These are phyloP conservation scores for Paecilomyces niveus DNA, from an alignment of 2,329 filamentous ascomycete genomes.

Conservation along the genomic window DNA sequence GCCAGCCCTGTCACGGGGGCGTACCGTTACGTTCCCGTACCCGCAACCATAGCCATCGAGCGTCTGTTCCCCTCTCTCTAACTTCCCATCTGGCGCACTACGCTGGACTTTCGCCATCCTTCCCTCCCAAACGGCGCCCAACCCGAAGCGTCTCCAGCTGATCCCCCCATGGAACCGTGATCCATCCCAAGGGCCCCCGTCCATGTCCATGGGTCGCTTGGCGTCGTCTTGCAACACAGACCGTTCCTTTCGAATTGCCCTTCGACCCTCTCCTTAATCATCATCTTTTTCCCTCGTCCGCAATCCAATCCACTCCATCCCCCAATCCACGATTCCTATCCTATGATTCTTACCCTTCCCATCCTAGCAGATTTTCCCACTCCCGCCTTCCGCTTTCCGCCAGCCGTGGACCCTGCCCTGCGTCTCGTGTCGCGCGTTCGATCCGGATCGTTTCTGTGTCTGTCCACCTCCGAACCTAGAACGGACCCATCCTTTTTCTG, in stretches of 20 bases:
- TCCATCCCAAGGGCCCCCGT: constrained; percentile 22
- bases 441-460: not conserved
- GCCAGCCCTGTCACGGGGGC: not conserved
- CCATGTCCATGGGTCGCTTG: constrained; percentile 31
- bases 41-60: not conserved
- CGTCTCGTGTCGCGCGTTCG: not conserved
- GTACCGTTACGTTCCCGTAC: not conserved
- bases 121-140: constrained; percentile 6
- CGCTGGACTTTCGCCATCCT: not conserved
- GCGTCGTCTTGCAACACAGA: constrained; percentile 9
- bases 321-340: constrained; percentile 3
- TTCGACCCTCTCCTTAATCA: constrained; percentile 15
- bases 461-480: not conserved
- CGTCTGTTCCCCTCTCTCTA: not conserved
- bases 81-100: not conserved
- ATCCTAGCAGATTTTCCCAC: not conserved
- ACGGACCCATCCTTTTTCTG: not conserved
- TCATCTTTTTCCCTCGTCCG: constrained; percentile 11
- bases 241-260: constrained; percentile 16
- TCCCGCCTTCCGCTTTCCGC: not conserved
- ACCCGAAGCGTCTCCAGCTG: constrained; percentile 18
- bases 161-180: constrained; percentile 20
- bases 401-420: not conserved
- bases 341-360: not conserved
- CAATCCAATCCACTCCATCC: constrained; percentile 7